Percentiles rank a stretch among this genome's conserved stretches.
These are phyloP conservation scores for Nemania sp. DNA, from an alignment of 2,329 filamentous ascomycete genomes.

Conservation along the genomic window DNA sequence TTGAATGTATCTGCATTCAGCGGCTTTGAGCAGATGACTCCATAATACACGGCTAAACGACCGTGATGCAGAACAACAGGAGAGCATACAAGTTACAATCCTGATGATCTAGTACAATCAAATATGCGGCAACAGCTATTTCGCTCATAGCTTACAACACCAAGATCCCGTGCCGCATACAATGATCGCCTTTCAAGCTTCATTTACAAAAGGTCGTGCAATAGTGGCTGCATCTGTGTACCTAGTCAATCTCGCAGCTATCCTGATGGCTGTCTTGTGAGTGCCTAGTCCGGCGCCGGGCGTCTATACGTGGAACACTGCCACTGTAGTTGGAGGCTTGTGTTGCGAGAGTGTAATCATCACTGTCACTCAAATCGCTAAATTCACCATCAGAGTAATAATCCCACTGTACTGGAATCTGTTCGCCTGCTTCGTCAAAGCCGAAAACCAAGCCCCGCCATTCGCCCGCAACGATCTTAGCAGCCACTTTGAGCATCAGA, in stretches of 20 bases:
- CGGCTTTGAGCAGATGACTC: too few species aligned
- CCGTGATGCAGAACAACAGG: neutral
- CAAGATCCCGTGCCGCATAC: slow-evolving; percentile 12
- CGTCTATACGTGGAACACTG: slow-evolving; percentile 22
- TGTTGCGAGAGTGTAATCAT: slow-evolving; percentile 37
- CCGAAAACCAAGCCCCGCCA: slow-evolving; percentile 64
- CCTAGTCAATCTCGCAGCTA: slow-evolving; percentile 42
- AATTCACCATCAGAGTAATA: slow-evolving; percentile 61
- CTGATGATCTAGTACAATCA: slow-evolving; percentile 6
- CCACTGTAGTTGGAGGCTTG: slow-evolving; percentile 26
- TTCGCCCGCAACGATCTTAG: slow-evolving; percentile 68
- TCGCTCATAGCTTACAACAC: slow-evolving; percentile 10
- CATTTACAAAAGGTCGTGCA: slow-evolving; percentile 12
- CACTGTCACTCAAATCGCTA: slow-evolving; percentile 60
- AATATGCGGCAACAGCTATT: neutral
- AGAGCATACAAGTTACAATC: slow-evolving; percentile 17
- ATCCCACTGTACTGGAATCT: slow-evolving; percentile 63
- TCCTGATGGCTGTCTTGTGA: slow-evolving; percentile 31
- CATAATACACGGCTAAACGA: too few species aligned
- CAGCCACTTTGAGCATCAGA: slow-evolving; percentile 80
- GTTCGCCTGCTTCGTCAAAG: slow-evolving; percentile 55
- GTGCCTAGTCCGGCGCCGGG: slow-evolving; percentile 4
- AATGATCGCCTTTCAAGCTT: neutral
- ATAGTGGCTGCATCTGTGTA: neutral
- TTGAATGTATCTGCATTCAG: too few species aligned